Evolutionary conservation across 371 early-diverging fungal genomes (phyloP), one percentile per base, ranked within the genome.

Genomic region (Mucor plumbeus): DNA sequence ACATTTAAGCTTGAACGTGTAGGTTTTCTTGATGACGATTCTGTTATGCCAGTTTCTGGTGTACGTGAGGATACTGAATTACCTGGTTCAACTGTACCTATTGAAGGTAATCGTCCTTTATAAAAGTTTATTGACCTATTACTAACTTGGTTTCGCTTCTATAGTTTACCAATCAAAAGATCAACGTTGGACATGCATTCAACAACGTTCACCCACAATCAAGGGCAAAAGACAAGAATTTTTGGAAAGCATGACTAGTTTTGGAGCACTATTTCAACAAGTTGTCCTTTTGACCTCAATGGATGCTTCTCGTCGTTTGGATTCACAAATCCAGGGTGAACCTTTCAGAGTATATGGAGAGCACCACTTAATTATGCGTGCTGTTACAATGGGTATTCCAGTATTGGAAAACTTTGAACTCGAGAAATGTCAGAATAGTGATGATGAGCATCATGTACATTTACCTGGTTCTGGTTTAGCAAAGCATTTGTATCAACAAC

Each of bases 271-370:
- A 15, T 92, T 93, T 63, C 62, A 60, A 15, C 74, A 77, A 7
- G 88, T 91, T 5, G 70, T 91, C 4, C 48, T 92, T 11, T 67
- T 92, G 43, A 80, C 94, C 0, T 89, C 89, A 62, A 83, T 87
- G n/a, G 92, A 93, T 72, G 91, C 91, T 1, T 77, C 88, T 26
- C 74, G 86, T 33, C 80, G 92, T 11, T 71, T 81, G 7, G 94
- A 93, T 73, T 71, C 72, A 4, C 88, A 90, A 67, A 81, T 92
- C 57, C 82, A 82, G 36, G 77, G 69, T 36, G 55, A 63, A 40
- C 81, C 78, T 41, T 78, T 80, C 39, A 75, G 80, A 21, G 65
- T 71, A 1, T 61, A 69, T 9, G 68, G 73, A 1, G 47, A 64
- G 1, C 56, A 55, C 5, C 50, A 31, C 0, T 41, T 74, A 6